Evolutionary conservation across 371 early-diverging fungal genomes (phyloP), one percentile per base, ranked within the genome.

Genomic region (Haplosporangium sp.): DNA sequence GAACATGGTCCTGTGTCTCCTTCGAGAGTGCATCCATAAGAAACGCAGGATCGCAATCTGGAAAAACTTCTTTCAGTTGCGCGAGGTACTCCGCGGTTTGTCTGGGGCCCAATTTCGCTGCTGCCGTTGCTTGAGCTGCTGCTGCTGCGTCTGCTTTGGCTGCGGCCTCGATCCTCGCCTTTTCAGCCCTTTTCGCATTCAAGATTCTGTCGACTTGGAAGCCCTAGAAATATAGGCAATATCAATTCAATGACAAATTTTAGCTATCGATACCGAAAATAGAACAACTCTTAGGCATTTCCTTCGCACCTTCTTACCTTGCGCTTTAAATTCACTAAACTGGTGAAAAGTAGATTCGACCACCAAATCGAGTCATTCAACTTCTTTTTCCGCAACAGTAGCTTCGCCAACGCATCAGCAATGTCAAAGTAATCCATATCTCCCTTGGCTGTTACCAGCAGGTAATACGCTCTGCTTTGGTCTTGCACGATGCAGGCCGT

Each of bases 131-230:
- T 43, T 74, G 56, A 23, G 68, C 68, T 4, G 71, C 69, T 18
- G 81, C 70, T 0, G 80, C 74, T 6, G 81, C 70, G 14, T 74
- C 71, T 1, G 72, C 69, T 52, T 82, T 66, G 40, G 72, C 73
- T 14, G 80, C 72, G 0, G 81, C 76, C 59, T 81, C 80, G 11
- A 69, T 58, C 18, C 74, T 59, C 5, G 76, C 69, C 54, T 66
- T 65, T 58, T 80, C 79, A 8, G 72, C 81, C 72, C 84, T 88
- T 37, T 84, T 85, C 1, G 89, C 81, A 61, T 89, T 91, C 52
- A 95, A 71, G 42, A 96, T 93, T 47, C 97, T 91, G 67, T 96
- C 97, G 1, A 96, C 95, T 29, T 95, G 95, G 60, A 95, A 94
- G 37, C 95, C 92, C 81, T 95, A 93, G 21, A 37, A 16, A n/a